Conservation (phyloP, 2,329 filamentous ascomycete species). For the Falciphora oryzae region DNA sequence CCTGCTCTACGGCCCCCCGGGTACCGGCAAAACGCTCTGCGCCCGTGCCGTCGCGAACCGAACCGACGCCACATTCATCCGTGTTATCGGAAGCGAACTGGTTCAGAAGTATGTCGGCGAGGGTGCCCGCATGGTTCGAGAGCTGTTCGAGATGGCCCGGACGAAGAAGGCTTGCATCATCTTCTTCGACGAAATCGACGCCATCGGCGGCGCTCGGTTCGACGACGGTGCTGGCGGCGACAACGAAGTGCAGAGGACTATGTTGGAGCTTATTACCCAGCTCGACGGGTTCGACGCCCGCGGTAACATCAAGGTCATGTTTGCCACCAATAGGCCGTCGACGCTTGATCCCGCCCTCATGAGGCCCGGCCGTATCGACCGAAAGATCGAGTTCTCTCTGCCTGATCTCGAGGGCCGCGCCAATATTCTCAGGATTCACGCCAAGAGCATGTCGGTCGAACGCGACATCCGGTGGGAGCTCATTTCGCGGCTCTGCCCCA, state of each 20-base stretch:
- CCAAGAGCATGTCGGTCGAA: conserved; percentile 99
- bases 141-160: conserved; percentile 98
- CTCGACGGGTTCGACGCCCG: conserved; percentile 98
- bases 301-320: conserved; percentile 98
- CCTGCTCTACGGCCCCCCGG: conserved; percentile 90
- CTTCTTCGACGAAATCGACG: conserved; percentile 99
- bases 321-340: conserved; percentile 99
- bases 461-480: conserved; percentile 98
- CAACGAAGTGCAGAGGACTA: conserved; percentile 95
- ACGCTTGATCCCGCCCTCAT: conserved; percentile 94
- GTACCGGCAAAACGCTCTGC: conserved; percentile 98
- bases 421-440: conserved; percentile 96
- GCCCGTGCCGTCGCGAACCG: conserved; percentile 95
- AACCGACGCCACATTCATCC: conserved; percentile 97
- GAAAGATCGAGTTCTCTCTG: conserved; percentile 98
- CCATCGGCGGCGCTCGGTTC: conserved; percentile 97
- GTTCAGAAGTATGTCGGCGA: conserved; percentile 99
- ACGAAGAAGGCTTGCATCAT: conserved; percentile 99
- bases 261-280: conserved; percentile 97
- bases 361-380: conserved; percentile 92
- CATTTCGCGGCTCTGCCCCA: conserved; percentile 93
- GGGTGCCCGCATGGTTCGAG: conserved; percentile 95
- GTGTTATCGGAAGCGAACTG: conserved; percentile 94
- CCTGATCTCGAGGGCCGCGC: conserved; percentile 95
- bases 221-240: conserved; percentile 96